phyloP scores from a whole-genome alignment of 2,329 filamentous ascomycete species.

The Penicillium concentricum region DNA sequence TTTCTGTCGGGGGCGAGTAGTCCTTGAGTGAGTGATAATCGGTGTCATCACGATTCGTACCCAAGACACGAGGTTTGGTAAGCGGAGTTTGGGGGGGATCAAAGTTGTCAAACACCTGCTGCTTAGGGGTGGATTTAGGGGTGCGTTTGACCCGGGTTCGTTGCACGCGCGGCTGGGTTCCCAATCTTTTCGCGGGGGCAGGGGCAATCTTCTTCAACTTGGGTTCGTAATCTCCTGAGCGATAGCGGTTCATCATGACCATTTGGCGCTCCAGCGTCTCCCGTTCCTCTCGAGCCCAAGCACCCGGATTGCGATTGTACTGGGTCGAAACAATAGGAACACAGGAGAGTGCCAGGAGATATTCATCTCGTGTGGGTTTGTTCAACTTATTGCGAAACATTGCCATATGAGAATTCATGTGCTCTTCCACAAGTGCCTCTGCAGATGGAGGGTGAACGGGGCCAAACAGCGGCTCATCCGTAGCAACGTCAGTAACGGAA shows the following conservation, averaged over 20 bases:
- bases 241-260: conserved; percentile 41
- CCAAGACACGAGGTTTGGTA: conserved; percentile 46
- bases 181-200: conserved; percentile 34
- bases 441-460: conserved; percentile 32
- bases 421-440: conserved; percentile 43
- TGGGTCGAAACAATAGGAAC: conserved; percentile 43
- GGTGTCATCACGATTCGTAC: conserved; percentile 75
- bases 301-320: conserved; percentile 46
- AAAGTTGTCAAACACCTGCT: conserved; percentile 40
- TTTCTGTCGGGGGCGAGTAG: conserved; percentile 67
- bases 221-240: conserved; percentile 28
- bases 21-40: conserved; percentile 72
- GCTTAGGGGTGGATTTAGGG: conserved; percentile 42
- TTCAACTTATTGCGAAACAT: conserved; percentile 42
- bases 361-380: conserved; percentile 46
- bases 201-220: conserved; percentile 44
- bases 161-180: conserved; percentile 29
- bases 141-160: conserved; percentile 40
- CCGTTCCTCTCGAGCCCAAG: conserved; percentile 44
- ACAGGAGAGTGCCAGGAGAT: conserved; percentile 45
- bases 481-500: conserved; percentile 30
- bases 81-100: conserved; percentile 31
- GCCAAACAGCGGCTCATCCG: conserved; percentile 44
- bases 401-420: conserved; percentile 45
- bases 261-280: conserved; percentile 44